A percentile compares a stretch with the other conserved stretches of the same genome.
These are phyloP conservation scores for Sarocladium strictum DNA, from an alignment of 2,329 filamentous ascomycete genomes.

Conservation along the genomic window DNA sequence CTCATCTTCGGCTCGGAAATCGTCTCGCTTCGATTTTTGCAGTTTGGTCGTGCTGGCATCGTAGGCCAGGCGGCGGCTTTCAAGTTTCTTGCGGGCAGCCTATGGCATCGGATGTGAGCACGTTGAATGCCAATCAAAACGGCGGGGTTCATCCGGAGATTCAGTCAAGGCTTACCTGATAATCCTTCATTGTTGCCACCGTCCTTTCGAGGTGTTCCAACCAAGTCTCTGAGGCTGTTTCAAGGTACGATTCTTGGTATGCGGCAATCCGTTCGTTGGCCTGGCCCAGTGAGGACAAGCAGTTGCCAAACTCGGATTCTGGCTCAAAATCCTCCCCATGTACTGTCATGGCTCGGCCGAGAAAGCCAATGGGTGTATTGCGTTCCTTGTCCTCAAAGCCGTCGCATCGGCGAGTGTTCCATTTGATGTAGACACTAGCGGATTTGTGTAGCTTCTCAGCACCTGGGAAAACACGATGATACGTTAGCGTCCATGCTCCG, in stretches of 20 bases:
- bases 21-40: constrained; percentile 89
- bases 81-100: constrained; percentile 88
- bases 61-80: constrained; percentile 81
- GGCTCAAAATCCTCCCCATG: constrained; percentile 91
- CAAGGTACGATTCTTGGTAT: constrained; percentile 77
- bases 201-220: constrained; percentile 87
- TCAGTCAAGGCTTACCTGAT: constrained; percentile 72
- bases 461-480: constrained; percentile 42
- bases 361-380: constrained; percentile 67
- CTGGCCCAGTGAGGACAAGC: constrained; percentile 70
- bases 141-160: too few relatives aligned
- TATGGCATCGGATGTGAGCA: constrained; percentile 8
- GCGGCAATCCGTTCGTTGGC: constrained; percentile 84
- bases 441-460: constrained; percentile 86
- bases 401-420: constrained; percentile 76
- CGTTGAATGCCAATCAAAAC: too few relatives aligned
- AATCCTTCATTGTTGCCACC: constrained; percentile 93
- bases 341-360: constrained; percentile 78
- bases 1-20: constrained; percentile 90
- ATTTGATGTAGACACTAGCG: constrained; percentile 82
- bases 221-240: constrained; percentile 75
- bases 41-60: constrained; percentile 85
- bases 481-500: neutral
- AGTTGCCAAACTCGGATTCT: constrained; percentile 87
- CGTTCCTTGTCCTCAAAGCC: constrained; percentile 80